Evolutionary conservation across 2,329 filamentous ascomycete genomes (phyloP).

Genomic region (Fusarium torreyae): DNA sequence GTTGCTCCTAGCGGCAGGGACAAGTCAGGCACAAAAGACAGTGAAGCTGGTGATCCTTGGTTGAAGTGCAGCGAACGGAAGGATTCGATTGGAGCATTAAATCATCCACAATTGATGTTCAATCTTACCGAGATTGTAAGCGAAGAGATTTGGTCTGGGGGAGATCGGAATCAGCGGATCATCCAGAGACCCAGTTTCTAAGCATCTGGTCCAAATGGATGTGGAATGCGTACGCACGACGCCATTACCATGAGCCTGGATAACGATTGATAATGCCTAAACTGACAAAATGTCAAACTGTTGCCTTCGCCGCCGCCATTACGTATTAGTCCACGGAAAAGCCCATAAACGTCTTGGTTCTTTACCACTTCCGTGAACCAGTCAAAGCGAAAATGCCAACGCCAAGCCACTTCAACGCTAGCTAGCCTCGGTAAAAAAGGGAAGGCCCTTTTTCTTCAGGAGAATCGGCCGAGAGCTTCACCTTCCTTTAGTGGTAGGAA

Average conservation of each 20-base stretch:
- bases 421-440: slow-evolving; percentile 1
- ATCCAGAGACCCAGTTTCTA: slow-evolving; percentile 19
- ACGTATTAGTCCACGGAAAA: slow-evolving; percentile 7
- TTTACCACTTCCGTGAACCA: background rate
- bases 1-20: background rate
- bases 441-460: background rate
- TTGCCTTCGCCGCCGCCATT: background rate
- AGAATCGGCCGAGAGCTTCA: slow-evolving; percentile 3
- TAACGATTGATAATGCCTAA: background rate
- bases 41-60: slow-evolving; percentile 6
- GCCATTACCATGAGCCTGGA: background rate
- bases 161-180: slow-evolving; percentile 7
- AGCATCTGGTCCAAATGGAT: slow-evolving; percentile 18
- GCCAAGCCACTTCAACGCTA: slow-evolving; percentile 6
- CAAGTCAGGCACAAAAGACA: background rate
- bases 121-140: slow-evolving; percentile 6
- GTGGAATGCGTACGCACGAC: background rate
- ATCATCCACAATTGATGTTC: slow-evolving; percentile 24
- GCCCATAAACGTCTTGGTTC: background rate
- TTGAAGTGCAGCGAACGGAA: background rate
- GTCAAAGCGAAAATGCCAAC: background rate
- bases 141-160: background rate
- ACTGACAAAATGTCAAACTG: background rate
- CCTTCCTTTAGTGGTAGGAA: background rate
- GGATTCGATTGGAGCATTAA: background rate